phyloP scores from a whole-genome alignment of 2,329 filamentous ascomycete genomes.

The Fusarium oligoseptatum region DNA sequence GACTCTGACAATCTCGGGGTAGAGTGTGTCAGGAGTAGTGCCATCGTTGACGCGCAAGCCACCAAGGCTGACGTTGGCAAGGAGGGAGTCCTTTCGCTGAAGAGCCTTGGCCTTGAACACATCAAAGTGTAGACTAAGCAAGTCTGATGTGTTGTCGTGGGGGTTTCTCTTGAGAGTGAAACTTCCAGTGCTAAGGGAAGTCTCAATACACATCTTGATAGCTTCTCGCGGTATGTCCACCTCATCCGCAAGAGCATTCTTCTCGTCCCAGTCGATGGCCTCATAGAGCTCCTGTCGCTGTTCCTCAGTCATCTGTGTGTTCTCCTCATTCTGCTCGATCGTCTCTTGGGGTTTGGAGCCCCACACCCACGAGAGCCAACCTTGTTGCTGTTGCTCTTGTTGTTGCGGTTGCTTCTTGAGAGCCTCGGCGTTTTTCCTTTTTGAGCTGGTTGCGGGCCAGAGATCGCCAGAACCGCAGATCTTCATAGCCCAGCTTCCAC shows the following conservation, averaged over 20 bases:
- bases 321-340: conserved; percentile 74
- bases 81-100: conserved; percentile 89
- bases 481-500: conserved; percentile 91
- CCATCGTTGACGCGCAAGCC: conserved; percentile 96
- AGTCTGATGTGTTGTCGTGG: conserved; percentile 74
- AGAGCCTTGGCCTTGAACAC: conserved; percentile 91
- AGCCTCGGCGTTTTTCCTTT: conserved; percentile 94
- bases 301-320: conserved; percentile 91
- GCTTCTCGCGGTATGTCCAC: conserved; percentile 93
- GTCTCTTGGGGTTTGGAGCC: conserved; percentile 76
- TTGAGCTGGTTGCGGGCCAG: conserved; percentile 92
- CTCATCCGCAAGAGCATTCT: conserved; percentile 86
- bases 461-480: conserved; percentile 96
- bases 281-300: conserved; percentile 97
- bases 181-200: conserved; percentile 93
- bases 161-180: conserved; percentile 89
- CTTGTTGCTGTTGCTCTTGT: conserved; percentile 79
- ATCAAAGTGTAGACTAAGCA: conserved; percentile 93
- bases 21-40: conserved; percentile 90
- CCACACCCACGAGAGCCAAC: conserved; percentile 95
- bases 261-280: conserved; percentile 98
- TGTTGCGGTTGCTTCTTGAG: conserved; percentile 72
- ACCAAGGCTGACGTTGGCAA: conserved; percentile 90
- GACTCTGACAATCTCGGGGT: conserved; percentile 94
- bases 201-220: conserved; percentile 91